Conservation (phyloP, 345 rosid genomes). For the Psidium guajava region DNA sequence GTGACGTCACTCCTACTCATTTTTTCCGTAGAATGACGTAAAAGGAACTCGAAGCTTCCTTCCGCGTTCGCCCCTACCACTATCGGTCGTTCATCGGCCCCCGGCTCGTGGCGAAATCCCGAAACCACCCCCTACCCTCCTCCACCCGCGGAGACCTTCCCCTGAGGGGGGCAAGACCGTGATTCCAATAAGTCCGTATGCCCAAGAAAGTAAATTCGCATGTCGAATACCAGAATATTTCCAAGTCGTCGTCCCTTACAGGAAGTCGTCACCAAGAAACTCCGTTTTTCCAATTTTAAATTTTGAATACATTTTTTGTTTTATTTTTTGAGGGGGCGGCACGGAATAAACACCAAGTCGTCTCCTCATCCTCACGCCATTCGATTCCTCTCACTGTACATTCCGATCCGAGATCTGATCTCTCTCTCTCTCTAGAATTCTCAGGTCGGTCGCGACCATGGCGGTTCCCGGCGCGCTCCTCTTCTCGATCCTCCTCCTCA, state of each 20-base stretch:
- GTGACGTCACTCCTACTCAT: not conserved
- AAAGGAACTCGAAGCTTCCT: not conserved
- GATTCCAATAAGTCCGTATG: not conserved
- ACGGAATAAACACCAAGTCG: not conserved
- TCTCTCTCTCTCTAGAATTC: not conserved
- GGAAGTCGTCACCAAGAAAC: not conserved
- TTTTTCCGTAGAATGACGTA: not conserved
- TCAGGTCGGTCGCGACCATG: not conserved
- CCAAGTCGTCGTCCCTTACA: not conserved
- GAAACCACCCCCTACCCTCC: not conserved
- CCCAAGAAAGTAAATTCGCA: not conserved
- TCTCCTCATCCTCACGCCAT: not conserved
- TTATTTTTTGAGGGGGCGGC: not conserved
- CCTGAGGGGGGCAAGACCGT: not conserved
- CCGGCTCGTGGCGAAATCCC: not conserved
- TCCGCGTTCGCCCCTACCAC: not conserved
- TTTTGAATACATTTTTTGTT: not conserved
- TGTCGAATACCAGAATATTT: no score
- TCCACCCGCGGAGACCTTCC: no score
- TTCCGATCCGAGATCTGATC: not conserved
- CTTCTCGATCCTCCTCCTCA: not conserved
- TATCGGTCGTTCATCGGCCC: not conserved
- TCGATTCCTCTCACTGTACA: not conserved
- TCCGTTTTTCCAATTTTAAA: no score
- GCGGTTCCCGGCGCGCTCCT: not conserved